Evolutionary conservation across 352 stramenopile species (phyloP).

Genomic region (Aphanomyces invadans): DNA sequence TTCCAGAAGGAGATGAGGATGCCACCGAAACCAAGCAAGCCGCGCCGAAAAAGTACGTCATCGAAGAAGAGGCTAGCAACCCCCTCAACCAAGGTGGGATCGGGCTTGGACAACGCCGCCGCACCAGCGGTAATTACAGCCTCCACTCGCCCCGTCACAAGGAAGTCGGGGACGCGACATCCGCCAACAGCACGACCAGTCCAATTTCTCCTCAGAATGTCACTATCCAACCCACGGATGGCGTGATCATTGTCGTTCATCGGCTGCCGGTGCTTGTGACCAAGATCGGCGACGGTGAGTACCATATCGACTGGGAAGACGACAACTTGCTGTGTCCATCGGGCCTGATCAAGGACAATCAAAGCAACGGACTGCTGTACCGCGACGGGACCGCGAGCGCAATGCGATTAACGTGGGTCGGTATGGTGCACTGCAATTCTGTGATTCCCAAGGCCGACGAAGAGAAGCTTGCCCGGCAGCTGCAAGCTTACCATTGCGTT

Average conservation of each 20-base stretch:
- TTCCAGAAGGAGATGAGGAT: conserved; percentile 30
- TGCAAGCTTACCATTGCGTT: conserved; percentile 92
- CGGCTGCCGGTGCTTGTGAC: conserved; percentile 92
- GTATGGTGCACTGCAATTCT: conserved; percentile 69
- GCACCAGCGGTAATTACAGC: conserved; percentile 12
- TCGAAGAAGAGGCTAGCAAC: not conserved
- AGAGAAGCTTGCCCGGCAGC: conserved; percentile 56
- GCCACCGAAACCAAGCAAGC: conserved; percentile 21
- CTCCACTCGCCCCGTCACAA: conserved; percentile 8
- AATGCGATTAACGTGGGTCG: conserved; percentile 81
- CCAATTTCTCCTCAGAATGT: conserved; percentile 54
- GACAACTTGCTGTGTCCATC: conserved; percentile 83
- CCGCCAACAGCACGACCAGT: not conserved
- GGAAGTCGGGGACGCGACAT: not conserved
- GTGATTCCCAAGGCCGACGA: conserved; percentile 76
- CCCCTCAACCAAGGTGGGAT: not conserved
- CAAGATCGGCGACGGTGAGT: conserved; percentile 51
- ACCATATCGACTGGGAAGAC: conserved; percentile 82
- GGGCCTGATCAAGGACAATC: conserved; percentile 54
- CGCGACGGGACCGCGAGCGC: conserved; percentile 37
- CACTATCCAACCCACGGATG: conserved; percentile 90
- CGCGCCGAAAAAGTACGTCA: conserved; percentile 13
- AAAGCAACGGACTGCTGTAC: conserved; percentile 23
- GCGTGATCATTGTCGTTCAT: conserved; percentile 95
- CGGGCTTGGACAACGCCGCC: conserved; percentile 15